Base-by-base conservation (phyloP, 768 basidiomycete species). In the Xerocomus potaroensis region DNA sequence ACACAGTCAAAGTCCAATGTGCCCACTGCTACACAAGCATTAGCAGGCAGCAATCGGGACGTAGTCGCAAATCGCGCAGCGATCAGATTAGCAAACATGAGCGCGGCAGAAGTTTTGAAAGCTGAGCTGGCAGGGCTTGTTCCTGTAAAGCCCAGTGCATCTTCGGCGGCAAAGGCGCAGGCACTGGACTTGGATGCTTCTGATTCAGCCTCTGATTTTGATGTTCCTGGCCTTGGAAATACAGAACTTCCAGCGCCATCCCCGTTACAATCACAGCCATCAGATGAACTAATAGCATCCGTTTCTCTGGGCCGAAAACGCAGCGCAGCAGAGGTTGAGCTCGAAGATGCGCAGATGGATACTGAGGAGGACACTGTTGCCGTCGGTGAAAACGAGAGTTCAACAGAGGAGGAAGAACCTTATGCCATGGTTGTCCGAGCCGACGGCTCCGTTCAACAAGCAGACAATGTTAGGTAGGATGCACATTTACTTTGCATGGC, bases 61-160 rank as follows among this genome's bases (percentile, higher is more conserved):
- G 81, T 95, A 49, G 91, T 94, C 23, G 84, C 85, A 40, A 95
- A 95, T 66, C 81, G 91, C 33, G 80, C 81, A 53, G 90, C 88
- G 21, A 91, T 96, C 54, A 82, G 94, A 50, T 84, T 95, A 80
- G 95, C 95, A 23, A 98, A 98, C 63, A 81, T 98, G 82, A 91
- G 83, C 72, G 95, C 95, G 36, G 94, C 94, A 45, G 91, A 98
- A 64, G 79, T 85, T 65, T 75, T 98, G 58, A 94, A 91, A 69
- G 92, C 91, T 42, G 91, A 97, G 67, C 67, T 97, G 53, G 78
- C 83, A 54, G 79, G 81, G 18, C 61, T 73, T 36, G 53, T 66
- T 43, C 71, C 76, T 11, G 63, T 71, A 41, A 74, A 72, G 55
- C 55, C 67, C 12, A 62, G 66, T 18, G 59, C 60, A 48, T 62